Evolutionary conservation across 108 stramenopile genomes (phyloP).

Genomic region (Asterionellopsis glacialis): DNA sequence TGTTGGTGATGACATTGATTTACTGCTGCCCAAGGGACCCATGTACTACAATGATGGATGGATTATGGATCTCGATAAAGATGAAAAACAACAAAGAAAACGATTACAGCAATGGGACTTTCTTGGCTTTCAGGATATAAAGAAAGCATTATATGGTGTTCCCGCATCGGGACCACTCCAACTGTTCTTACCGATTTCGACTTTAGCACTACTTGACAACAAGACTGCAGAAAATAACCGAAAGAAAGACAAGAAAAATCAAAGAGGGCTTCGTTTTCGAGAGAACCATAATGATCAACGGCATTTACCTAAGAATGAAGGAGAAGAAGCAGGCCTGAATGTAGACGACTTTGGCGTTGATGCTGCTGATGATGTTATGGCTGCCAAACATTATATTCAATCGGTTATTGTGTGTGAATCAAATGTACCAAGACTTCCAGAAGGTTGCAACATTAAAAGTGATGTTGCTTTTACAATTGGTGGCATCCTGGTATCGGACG

Average conservation of each 20-base stretch:
- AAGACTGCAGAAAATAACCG: too few species aligned
- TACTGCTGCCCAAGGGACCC: slow-evolving; percentile 46
- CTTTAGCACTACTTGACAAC: slow-evolving; percentile 1
- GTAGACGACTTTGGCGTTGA: too few species aligned
- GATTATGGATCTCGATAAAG: slow-evolving; percentile 75
- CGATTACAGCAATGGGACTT: slow-evolving; percentile 35
- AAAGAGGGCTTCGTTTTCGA: too few species aligned
- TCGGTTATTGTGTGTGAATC: neutral
- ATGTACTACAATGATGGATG: slow-evolving; percentile 38
- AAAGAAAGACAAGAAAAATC: too few species aligned
- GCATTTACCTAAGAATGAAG: too few species aligned
- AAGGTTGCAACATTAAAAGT: neutral
- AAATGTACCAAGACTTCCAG: neutral
- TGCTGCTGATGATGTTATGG: too few species aligned
- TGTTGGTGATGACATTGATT: slow-evolving; percentile 47
- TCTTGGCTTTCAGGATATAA: slow-evolving; percentile 60
- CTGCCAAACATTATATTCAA: neutral
- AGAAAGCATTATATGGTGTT: slow-evolving; percentile 64
- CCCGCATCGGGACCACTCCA: neutral
- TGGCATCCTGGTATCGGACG: neutral
- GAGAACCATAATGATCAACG: too few species aligned
- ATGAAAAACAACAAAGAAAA: slow-evolving; percentile 69
- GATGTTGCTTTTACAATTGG: neutral
- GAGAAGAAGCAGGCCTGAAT: too few species aligned
- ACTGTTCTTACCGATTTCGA: neutral